A percentile compares a stretch with the other conserved stretches of the same genome.
Evolutionary conservation across 306 rosid species (phyloP).

Genomic region (Prunus persica): DNA sequence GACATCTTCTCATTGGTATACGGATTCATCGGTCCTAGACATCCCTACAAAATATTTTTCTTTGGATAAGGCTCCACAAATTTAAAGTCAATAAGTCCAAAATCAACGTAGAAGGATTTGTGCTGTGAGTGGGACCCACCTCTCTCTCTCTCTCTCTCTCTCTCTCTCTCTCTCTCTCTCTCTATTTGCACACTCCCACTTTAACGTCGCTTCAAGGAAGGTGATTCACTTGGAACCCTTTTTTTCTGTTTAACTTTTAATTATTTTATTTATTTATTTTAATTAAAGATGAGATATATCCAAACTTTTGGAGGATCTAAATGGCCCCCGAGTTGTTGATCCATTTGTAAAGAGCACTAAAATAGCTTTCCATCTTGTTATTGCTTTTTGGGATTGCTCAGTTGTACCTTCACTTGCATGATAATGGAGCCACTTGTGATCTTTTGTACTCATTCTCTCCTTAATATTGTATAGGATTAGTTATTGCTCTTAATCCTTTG

Average conservation of each 20-base stretch:
- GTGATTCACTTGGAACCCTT: not conserved
- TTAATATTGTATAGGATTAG: no score
- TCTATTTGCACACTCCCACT: not conserved
- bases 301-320: not conserved
- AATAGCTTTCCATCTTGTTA: conserved; percentile 5
- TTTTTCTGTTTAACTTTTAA: not conserved
- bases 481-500: no score
- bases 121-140: conserved; percentile 18
- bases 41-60: not conserved
- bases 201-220: conserved; percentile 8
- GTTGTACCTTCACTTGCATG: conserved; percentile 14
- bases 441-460: not conserved
- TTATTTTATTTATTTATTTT: not conserved
- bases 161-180: not conserved
- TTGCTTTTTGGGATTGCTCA: not conserved
- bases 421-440: not conserved
- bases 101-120: not conserved
- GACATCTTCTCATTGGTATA: not conserved
- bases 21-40: conserved; percentile 45
- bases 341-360: conserved; percentile 12
- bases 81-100: conserved; percentile 27
- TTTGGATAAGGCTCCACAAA: conserved; percentile 39
- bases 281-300: not conserved
- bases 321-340: not conserved
- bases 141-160: not conserved